Evolutionary conservation across 352 stramenopile species (phyloP).

Genomic region (Globisporangium paddicum): DNA sequence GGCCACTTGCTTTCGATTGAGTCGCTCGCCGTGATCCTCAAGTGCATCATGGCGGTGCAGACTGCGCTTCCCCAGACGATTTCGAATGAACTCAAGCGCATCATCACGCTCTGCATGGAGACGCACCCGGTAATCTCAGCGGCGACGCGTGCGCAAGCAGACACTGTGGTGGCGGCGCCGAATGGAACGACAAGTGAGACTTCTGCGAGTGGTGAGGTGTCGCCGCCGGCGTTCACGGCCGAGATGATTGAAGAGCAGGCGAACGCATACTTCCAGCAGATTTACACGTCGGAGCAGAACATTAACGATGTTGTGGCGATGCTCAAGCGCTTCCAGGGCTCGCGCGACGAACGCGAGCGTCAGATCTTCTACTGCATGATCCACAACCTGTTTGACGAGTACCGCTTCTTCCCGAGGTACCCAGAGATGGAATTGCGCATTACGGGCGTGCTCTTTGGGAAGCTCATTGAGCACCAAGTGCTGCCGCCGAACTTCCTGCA

Average conservation of each 20-base stretch:
- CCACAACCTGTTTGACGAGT: slow-evolving; percentile 99
- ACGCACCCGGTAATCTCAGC: slow-evolving; percentile 75
- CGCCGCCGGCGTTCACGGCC: slow-evolving; percentile 48
- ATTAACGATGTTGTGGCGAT: slow-evolving; percentile 98
- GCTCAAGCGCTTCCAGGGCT: slow-evolving; percentile 98
- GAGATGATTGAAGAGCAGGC: slow-evolving; percentile 99
- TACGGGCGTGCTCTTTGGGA: slow-evolving; percentile 97
- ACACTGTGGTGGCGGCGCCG: slow-evolving; percentile 13
- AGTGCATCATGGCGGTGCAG: slow-evolving; percentile 78
- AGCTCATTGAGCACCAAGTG: slow-evolving; percentile 98
- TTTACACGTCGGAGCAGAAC: slow-evolving; percentile 98
- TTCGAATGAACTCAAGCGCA: slow-evolving; percentile 73
- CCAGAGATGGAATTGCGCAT: slow-evolving; percentile 98
- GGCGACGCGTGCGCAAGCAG: slow-evolving; percentile 43
- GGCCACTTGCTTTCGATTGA: slow-evolving; percentile 81
- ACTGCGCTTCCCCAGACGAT: slow-evolving; percentile 62
- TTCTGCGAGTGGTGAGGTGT: not conserved
- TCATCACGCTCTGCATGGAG: slow-evolving; percentile 81
- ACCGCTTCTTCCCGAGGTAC: slow-evolving; percentile 99
- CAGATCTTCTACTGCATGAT: slow-evolving; percentile 99
- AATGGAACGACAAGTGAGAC: not conserved
- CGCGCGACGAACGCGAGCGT: slow-evolving; percentile 93
- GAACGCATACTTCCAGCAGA: slow-evolving; percentile 99
- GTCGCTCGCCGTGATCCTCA: slow-evolving; percentile 78
- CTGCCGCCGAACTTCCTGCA: slow-evolving; percentile 97